A percentile compares a stretch with the other conserved stretches of the same genome.
These are phyloP conservation scores for Backusella sp. DNA, from an alignment of 192 early-diverging fungal genomes.

Conservation along the genomic window DNA sequence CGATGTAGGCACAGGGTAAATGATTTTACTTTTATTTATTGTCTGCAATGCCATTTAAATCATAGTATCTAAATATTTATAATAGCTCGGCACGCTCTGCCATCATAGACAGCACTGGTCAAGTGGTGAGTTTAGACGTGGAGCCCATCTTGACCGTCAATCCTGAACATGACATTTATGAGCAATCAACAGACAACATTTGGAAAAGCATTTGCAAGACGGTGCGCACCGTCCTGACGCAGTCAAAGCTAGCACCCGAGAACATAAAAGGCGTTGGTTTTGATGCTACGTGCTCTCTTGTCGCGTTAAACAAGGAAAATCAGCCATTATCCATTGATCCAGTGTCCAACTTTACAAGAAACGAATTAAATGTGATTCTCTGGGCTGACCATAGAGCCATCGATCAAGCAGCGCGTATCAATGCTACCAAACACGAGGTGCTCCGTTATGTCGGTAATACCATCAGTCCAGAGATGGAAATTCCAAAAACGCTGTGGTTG, in stretches of 20 bases:
- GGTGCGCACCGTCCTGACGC: conserved; percentile 39
- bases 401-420: conserved; percentile 60
- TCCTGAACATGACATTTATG: conserved; percentile 54
- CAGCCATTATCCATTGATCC: conserved; percentile 51
- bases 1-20: conserved; percentile 57
- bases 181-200: conserved; percentile 68
- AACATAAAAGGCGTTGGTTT: conserved; percentile 68
- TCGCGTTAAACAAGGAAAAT: conserved; percentile 47
- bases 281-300: conserved; percentile 77
- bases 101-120: conserved; percentile 47
- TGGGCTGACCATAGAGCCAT: conserved; percentile 77
- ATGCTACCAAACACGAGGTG: conserved; percentile 53
- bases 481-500: conserved; percentile 77
- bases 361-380: conserved; percentile 59
- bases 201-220: conserved; percentile 56
- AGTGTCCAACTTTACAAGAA: conserved; percentile 40
- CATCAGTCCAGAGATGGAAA: conserved; percentile 73
- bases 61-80: neutral
- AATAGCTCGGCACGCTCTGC: conserved; percentile 50
- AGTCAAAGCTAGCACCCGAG: conserved; percentile 25
- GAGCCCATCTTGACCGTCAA: conserved; percentile 45
- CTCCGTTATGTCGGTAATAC: conserved; percentile 62
- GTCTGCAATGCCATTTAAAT: neutral
- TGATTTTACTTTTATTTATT: neutral
- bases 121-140: conserved; percentile 45